Conservation (phyloP, 306 rosid species). For the Malus orientalis region DNA sequence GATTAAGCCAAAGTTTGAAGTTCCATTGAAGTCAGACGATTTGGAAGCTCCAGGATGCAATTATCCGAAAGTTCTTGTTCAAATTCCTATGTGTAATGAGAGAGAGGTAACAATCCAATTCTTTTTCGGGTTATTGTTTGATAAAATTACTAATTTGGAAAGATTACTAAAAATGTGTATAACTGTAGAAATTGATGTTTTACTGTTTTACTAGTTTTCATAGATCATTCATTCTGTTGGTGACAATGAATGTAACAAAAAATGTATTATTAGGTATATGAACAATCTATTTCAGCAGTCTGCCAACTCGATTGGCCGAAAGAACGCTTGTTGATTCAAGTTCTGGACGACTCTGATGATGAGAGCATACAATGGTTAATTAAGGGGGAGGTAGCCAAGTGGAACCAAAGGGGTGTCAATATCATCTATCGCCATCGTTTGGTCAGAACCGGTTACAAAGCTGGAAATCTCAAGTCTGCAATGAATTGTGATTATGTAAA, state of each 20-base stretch:
- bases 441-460: conserved; percentile 65
- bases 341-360: conserved; percentile 73
- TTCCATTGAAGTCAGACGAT: conserved; percentile 22
- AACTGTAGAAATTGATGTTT: conserved; percentile 1
- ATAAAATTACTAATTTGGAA: neutral
- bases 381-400: conserved; percentile 51
- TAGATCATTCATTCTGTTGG: neutral
- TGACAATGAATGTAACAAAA: conserved; percentile 13
- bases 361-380: conserved; percentile 56
- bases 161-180: neutral
- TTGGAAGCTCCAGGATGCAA: conserved; percentile 35
- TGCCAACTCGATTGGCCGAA: conserved; percentile 77
- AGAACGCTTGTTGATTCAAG: conserved; percentile 52
- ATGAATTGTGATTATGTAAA: conserved; percentile 61
- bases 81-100: conserved; percentile 82
- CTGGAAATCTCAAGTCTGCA: conserved; percentile 78
- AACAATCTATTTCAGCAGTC: conserved; percentile 64
- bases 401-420: conserved; percentile 57
- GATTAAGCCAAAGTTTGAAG: conserved; percentile 43
- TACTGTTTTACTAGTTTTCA: neutral
- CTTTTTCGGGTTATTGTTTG: neutral
- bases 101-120: conserved; percentile 43
- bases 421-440: conserved; percentile 58
- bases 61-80: conserved; percentile 66
- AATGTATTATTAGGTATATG: conserved; percentile 48